Evolutionary conservation across 495 filamentous ascomycete genomes (phyloP).

Genomic region (Xylaria intraflava): DNA sequence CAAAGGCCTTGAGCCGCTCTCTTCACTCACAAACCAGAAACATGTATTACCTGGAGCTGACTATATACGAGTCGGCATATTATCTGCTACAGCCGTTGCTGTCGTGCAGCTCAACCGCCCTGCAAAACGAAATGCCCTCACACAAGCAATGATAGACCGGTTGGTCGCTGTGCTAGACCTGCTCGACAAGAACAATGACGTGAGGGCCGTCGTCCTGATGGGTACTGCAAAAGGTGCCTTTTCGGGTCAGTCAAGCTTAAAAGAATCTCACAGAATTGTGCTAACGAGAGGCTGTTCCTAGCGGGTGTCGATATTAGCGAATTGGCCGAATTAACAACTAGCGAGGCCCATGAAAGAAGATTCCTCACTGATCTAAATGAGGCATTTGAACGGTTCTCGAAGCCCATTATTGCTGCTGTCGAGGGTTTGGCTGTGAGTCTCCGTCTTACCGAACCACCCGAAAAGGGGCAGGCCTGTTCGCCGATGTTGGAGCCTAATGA

Average conservation of each 20-base stretch:
- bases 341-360: slow-evolving; percentile 19
- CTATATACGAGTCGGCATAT: slow-evolving; percentile 12
- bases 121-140: slow-evolving; percentile 35
- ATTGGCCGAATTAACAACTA: slow-evolving; percentile 24
- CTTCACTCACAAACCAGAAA: background rate
- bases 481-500: background rate
- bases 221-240: slow-evolving; percentile 27
- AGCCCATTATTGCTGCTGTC: slow-evolving; percentile 32
- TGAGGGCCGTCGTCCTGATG: slow-evolving; percentile 31
- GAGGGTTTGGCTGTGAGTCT: slow-evolving; percentile 27
- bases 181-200: slow-evolving; percentile 17
- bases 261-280: slow-evolving; percentile 1
- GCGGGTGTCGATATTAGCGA: slow-evolving; percentile 37
- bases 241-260: slow-evolving; percentile 22
- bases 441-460: background rate
- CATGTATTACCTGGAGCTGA: background rate
- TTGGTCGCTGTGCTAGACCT: slow-evolving; percentile 18
- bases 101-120: slow-evolving; percentile 32
- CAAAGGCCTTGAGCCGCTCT: slow-evolving; percentile 1
- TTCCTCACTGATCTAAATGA: slow-evolving; percentile 33
- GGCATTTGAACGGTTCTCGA: slow-evolving; percentile 24
- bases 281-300: slow-evolving; percentile 7
- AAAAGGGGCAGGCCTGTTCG: background rate
- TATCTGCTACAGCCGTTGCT: slow-evolving; percentile 18
- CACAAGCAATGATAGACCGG: slow-evolving; percentile 23